Percentiles rank a stretch among this genome's conserved stretches.
These are phyloP conservation scores for Suhomyces pyralidae DNA, from an alignment of 805 yeast genomes.

Conservation along the genomic window DNA sequence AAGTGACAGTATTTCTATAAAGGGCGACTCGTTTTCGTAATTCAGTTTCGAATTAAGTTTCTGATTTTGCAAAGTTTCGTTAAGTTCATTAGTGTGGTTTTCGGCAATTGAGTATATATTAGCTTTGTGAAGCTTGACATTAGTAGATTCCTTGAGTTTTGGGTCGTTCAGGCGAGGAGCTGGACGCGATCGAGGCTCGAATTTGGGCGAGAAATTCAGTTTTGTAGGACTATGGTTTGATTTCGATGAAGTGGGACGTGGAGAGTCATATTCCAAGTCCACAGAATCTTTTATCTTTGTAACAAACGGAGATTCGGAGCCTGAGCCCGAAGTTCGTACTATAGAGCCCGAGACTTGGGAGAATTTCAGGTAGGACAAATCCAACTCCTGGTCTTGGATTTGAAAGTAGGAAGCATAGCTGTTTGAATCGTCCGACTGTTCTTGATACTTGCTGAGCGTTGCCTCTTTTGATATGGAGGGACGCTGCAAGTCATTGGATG, in stretches of 20 bases:
- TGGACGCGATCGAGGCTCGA: background rate
- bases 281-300: background rate
- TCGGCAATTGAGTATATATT: conserved; percentile 5
- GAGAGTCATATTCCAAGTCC: conserved; percentile 1
- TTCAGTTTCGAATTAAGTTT: background rate
- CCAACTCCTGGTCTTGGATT: conserved; percentile 16
- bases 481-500: background rate
- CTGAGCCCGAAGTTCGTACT: conserved; percentile 7
- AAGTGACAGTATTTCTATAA: conserved; percentile 10
- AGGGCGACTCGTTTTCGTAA: conserved; percentile 18
- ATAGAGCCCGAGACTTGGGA: conserved; percentile 29
- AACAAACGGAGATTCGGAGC: conserved; percentile 25
- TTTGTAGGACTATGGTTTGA: background rate
- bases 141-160: background rate
- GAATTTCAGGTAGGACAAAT: conserved; percentile 37
- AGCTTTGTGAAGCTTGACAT: background rate
- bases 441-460: conserved; percentile 16
- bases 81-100: background rate
- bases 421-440: conserved; percentile 11
- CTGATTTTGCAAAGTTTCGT: background rate
- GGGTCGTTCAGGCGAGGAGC: background rate
- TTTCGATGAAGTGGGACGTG: background rate
- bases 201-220: background rate
- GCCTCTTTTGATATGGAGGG: conserved; percentile 2
- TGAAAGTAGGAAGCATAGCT: conserved; percentile 12